Base-by-base conservation (phyloP, 257 asterid species). In the Salvia hispanica region DNA sequence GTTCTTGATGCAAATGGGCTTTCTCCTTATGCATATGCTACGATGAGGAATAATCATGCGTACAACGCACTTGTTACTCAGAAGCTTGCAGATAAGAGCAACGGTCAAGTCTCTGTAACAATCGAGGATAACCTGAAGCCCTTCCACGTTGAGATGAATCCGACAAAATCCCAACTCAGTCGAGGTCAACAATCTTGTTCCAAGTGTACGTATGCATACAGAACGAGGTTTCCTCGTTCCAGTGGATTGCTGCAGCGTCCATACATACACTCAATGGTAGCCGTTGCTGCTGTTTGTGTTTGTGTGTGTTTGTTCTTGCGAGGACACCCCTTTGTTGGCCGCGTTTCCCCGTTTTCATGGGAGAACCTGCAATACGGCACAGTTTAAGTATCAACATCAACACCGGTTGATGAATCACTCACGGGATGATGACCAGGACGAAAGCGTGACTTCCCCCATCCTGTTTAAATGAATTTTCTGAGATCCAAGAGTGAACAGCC, bases 281-380 rank as follows among this genome's bases (percentile, higher is more conserved):
- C 85, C 12, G 79, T 91, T 55, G 97, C 97, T 36, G 95, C 97
- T 4, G 96, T 91, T 4, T 91, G 97, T 28, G 96, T 82, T 13
- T 91, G 97, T 36, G 97, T 91, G 21, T 91, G 96, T 62, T 43
- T 91, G 68, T 76, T 91, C 61, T 64, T 84, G 9, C 81, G 97
- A n/a, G 91, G 92, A 4, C 85, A 78, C 55, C 97, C 97, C 0
- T 72, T 69, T 15, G 74, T 88, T 11, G 90, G 89, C 5, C 64
- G 78, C 45, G 79, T 61, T 55, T 74, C 83, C 14, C 92, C 95
- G 13, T 86, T 91, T 79, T 74, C 74, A 66, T 91, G 97, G 97
- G 96, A 88, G 76, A 88, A 83, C 58, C 76, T 91, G 83, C 70
- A 56, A 11, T 91, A 44, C 31, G 96, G 97, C 6, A 21, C 95